Base-by-base conservation (phyloP, 129 eudicot species). In the Flaveria brownii region DNA sequence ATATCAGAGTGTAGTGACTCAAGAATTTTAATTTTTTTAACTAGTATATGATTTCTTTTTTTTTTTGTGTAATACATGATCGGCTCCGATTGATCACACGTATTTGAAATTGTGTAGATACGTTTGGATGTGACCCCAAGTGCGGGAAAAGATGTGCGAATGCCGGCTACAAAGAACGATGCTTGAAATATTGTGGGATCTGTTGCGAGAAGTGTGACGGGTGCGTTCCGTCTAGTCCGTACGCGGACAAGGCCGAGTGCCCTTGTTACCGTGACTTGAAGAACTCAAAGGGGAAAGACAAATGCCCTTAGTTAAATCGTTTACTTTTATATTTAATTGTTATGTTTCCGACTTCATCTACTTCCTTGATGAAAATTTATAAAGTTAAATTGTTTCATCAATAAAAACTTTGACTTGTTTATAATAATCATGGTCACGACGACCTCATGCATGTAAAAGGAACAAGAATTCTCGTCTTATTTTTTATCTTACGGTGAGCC, bases 151-250 rank as follows among this genome's bases (percentile, higher is more conserved):
- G 89, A 47, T 86, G 89, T 41, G 68, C 81, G 1, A 72, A 67
- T 2, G 77, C 91, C 16, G 91, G 86, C 2, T 72, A 51, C 50
- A 18, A 80, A 10, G 81, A 82, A 16, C 67, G 89, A 54, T 89
- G 96, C 60, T 28, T 89, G 46, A 83, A 77, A 41, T 89, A 80
- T 49, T 89, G 96, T 26, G 76, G 84, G 62, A 80, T 87, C 2
- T 89, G 96, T 64, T 89, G 91, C 68, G 73, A 36, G 11, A 78
- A 83, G 71, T 87, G 91, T 73, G 12, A 52, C 15, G 78, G 74
- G 10, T 91, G 97, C 65, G 93, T 91, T 43, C 97, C 97, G 20
- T 88, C 93, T 0, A 87, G 89, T 18, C 89, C 97, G 2, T 59
- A 73, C 3, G 93, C 91, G 5, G 82, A 88, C 82, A 91, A 91